Base-by-base conservation (phyloP, 768 basidiomycete genomes). In the Amanita pallidorosea region DNA sequence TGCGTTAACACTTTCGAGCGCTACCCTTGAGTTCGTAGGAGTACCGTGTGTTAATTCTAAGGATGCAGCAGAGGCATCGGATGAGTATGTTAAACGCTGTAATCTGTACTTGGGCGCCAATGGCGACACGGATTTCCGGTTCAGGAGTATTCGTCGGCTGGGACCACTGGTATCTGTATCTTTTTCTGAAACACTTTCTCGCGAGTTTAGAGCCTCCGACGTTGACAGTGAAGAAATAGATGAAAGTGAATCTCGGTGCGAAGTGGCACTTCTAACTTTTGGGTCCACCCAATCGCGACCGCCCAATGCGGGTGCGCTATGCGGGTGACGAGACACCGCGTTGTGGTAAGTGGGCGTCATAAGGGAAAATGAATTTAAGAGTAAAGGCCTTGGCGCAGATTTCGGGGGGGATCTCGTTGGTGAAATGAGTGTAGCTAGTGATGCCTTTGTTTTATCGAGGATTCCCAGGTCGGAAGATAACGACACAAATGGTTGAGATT, bases 101-200 rank as follows among this genome's bases (percentile, higher is more conserved):
- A 68, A 61, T 51, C 73, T 70, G 52, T 70, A 77, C 12, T 64
- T 67, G 29, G 79, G 70, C 15, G 85, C 83, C 80, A 86, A 82
- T 3, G 86, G 84, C 4, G 86, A 88, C 4, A 85, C 63, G 11
- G 81, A 79, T 54, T 74, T 75, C 29, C 85, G 77, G 60, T 85
- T 83, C 45, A 88, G 58, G 22, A 77, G 75, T 12, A 89, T 72
- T 44, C 72, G 65, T 45, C 84, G 74, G 60, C 86, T 84, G 9
- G 64, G 57, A 52, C 53, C 58, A 38, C 54, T 60, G 15, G 67
- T 64, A 52, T 86, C 84, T 3, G 81, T 81, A 40, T 83, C 82
- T 57, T 71, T 67, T 43, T 80, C 80, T 11, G 73, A 76, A 33
- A 69, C 66, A 45, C 58, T 67, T 45, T 68, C 62, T 52, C 61